Conservation (phyloP, 2,329 filamentous ascomycete genomes). For the Huntiella decipiens region DNA sequence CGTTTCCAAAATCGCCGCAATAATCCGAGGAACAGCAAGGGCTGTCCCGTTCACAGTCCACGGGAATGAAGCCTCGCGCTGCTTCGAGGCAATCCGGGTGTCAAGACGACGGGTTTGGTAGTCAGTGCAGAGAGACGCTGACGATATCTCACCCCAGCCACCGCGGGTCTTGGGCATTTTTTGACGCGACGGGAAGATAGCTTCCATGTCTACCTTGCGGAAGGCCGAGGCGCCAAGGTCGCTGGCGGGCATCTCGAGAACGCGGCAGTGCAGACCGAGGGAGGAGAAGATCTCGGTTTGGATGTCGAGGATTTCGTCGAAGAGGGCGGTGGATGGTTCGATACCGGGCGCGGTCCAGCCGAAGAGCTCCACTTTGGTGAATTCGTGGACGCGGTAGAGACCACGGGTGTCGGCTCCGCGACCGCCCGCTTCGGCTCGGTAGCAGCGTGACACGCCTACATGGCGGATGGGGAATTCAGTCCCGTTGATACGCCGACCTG, state of each 20-base stretch:
- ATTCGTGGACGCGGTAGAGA: conserved; percentile 91
- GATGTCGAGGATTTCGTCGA: conserved; percentile 70
- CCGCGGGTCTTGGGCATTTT: conserved; percentile 27
- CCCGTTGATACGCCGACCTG: conserved; percentile 47
- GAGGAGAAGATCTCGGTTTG: conserved; percentile 66
- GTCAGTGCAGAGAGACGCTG: conserved; percentile 78
- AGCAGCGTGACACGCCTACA: conserved; percentile 79
- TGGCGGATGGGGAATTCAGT: conserved; percentile 54
- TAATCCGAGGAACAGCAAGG: conserved; percentile 69
- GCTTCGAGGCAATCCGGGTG: conserved; percentile 57
- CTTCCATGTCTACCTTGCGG: conserved; percentile 85
- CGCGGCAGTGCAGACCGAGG: conserved; percentile 65
- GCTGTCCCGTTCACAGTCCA: conserved; percentile 92
- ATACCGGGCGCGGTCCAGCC: conserved; percentile 54
- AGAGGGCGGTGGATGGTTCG: conserved; percentile 32
- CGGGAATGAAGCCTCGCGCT: conserved; percentile 50
- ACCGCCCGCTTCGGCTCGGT: conserved; percentile 83
- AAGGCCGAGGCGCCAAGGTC: conserved; percentile 80
- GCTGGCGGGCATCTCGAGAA: conserved; percentile 77
- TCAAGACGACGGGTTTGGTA: conserved; percentile 75
- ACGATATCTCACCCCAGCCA: conserved; percentile 89
- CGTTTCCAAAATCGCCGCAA: conserved; percentile 79
- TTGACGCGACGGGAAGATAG: conserved; percentile 68
- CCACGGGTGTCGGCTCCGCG: conserved; percentile 83
- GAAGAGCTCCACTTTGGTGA: conserved; percentile 96